These are phyloP conservation scores for Colletotrichum sp. DNA, from an alignment of 2,329 filamentous ascomycete genomes.

Conservation along the genomic window DNA sequence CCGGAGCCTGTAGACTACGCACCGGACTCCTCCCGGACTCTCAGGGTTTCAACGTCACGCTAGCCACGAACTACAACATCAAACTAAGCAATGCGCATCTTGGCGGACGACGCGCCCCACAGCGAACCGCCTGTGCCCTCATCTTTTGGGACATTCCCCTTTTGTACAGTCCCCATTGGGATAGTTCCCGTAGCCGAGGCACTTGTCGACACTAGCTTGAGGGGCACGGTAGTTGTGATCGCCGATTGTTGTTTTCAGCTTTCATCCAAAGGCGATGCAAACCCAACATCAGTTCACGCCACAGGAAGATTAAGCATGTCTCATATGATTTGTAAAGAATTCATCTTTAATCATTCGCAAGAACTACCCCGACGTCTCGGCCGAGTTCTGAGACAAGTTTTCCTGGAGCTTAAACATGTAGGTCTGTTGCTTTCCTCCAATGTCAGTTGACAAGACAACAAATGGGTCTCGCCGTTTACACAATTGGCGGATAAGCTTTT, in stretches of 20 bases:
- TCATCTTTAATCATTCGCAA: not conserved
- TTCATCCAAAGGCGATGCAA: not conserved
- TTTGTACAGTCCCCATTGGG: not conserved
- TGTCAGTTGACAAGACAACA: not conserved
- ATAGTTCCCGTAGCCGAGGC: not conserved
- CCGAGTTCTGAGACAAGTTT: not conserved
- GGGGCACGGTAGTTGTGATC: not conserved
- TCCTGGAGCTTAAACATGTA: not conserved
- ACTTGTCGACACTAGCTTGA: not conserved
- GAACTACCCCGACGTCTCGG: not conserved
- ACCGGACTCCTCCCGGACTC: not conserved
- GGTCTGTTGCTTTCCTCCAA: not conserved
- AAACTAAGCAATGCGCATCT: not conserved
- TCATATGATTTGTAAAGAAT: not conserved
- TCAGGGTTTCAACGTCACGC: not conserved
- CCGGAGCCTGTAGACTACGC: not conserved
- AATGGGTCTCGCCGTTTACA: not conserved
- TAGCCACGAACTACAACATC: not conserved
- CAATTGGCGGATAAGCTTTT: not conserved
- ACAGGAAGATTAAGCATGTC: not conserved
- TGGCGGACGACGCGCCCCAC: not conserved
- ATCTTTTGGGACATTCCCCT: not conserved
- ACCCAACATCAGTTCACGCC: not conserved
- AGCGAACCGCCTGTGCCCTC: not conserved
- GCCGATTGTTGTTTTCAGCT: not conserved